A percentile compares a stretch with the other conserved stretches of the same genome.
Conservation (phyloP, 331 rosid genomes). For the Prunus yedoensis region DNA sequence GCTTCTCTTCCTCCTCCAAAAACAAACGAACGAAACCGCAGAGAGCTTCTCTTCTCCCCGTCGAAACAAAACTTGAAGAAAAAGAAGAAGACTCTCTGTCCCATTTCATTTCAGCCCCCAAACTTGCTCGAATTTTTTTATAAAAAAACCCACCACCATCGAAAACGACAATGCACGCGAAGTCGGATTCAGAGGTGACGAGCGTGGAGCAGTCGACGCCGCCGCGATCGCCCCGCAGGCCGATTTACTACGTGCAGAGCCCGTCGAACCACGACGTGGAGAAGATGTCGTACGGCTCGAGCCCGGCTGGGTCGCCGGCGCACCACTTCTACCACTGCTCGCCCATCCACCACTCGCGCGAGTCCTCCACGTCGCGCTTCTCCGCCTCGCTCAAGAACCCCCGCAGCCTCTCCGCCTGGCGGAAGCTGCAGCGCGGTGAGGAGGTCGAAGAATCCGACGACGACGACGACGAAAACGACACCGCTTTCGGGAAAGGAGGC, state of each 20-base stretch:
- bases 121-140: background rate
- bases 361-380: slow-evolving; percentile 90
- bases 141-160: too few species aligned
- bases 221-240: slow-evolving; percentile 71
- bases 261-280: slow-evolving; percentile 89
- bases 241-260: slow-evolving; percentile 88
- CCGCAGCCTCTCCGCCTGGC: slow-evolving; percentile 47
- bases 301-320: slow-evolving; percentile 68
- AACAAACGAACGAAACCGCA: background rate
- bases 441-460: slow-evolving; percentile 23
- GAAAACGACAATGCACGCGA: slow-evolving; percentile 52
- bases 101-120: background rate
- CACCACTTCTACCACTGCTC: slow-evolving; percentile 71
- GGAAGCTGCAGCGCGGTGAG: slow-evolving; percentile 40
- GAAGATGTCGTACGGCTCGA: slow-evolving; percentile 92
- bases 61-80: background rate
- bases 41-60: background rate
- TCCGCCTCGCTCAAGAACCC: slow-evolving; percentile 79
- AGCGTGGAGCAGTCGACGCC: slow-evolving; percentile 76
- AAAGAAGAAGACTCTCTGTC: background rate
- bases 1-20: background rate
- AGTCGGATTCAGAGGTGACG: slow-evolving; percentile 86
- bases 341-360: slow-evolving; percentile 93
- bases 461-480: slow-evolving; percentile 23
- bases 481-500: slow-evolving; percentile 6